Conservation (phyloP, 2,329 filamentous ascomycete species). For the Fusarium brachygibbosum region DNA sequence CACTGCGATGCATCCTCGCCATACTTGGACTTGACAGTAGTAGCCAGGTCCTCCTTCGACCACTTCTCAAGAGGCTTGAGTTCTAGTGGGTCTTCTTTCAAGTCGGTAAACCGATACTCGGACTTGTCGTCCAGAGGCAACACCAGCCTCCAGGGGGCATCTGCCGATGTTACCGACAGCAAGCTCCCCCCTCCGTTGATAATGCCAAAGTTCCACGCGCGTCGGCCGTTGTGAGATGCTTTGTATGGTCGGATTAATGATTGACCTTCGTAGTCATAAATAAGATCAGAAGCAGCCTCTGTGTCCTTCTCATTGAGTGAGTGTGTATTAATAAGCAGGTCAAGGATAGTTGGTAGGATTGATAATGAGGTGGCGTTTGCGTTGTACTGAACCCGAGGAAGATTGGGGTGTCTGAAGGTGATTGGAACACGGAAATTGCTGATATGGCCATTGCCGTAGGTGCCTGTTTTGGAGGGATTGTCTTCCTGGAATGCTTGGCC, state of each 20-base stretch:
- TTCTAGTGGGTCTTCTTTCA: conserved; percentile 50
- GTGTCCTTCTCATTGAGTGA: conserved; percentile 49
- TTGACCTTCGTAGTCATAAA: conserved; percentile 53
- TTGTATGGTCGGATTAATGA: conserved; percentile 51
- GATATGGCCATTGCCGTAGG: conserved; percentile 52
- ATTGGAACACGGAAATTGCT: conserved; percentile 53
- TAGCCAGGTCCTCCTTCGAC: conserved; percentile 37
- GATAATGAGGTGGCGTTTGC: conserved; percentile 51
- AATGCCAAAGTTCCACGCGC: conserved; percentile 54
- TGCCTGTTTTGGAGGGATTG: conserved; percentile 45
- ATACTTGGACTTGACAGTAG: conserved; percentile 38
- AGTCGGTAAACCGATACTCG: conserved; percentile 53
- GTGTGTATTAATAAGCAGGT: conserved; percentile 52
- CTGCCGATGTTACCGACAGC: conserved; percentile 50
- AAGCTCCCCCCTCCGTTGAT: conserved; percentile 53
- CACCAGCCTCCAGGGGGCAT: conserved; percentile 52
- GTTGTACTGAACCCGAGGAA: conserved; percentile 51
- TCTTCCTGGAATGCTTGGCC: conserved; percentile 54
- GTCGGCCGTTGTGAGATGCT: conserved; percentile 41
- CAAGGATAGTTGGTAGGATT: conserved; percentile 54
- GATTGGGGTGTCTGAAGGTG: conserved; percentile 51
- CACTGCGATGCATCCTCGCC: conserved; percentile 45
- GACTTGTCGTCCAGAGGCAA: conserved; percentile 51
- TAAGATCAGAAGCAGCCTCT: conserved; percentile 46
- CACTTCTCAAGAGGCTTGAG: conserved; percentile 48